Percentiles rank a stretch among this genome's conserved stretches.
phyloP scores from a whole-genome alignment of 1,139 yeast species.

The Candida sp. region DNA sequence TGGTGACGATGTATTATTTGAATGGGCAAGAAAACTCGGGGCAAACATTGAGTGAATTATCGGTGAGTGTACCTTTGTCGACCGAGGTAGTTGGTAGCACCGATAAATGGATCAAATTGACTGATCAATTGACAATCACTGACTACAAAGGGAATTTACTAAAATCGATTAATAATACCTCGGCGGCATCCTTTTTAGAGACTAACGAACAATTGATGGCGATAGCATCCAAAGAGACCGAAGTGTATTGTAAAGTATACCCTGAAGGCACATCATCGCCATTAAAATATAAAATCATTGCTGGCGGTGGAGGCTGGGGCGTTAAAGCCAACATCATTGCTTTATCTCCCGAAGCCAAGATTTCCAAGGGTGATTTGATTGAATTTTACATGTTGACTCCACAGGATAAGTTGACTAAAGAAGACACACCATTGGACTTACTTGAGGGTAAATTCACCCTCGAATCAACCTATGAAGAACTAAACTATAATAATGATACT shows the following conservation, averaged over 20 bases:
- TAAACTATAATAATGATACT: slow-evolving; percentile 13
- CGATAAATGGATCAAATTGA: slow-evolving; percentile 37
- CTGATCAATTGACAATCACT: slow-evolving; percentile 32
- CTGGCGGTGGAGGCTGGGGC: slow-evolving; percentile 71
- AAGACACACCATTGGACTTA: slow-evolving; percentile 3
- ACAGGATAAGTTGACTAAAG: slow-evolving; percentile 16
- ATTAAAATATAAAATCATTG: slow-evolving; percentile 46
- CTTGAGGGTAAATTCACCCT: slow-evolving; percentile 12
- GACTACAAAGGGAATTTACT: slow-evolving; percentile 49
- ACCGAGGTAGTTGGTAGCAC: slow-evolving; percentile 5
- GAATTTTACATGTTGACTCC: slow-evolving; percentile 50
- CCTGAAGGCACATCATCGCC: slow-evolving; percentile 13
- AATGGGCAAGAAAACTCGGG: slow-evolving; percentile 18
- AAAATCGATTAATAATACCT: slow-evolving; percentile 41
- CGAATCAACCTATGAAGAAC: slow-evolving; percentile 34
- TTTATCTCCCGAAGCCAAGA: slow-evolving; percentile 51
- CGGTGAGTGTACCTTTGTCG: slow-evolving; percentile 20
- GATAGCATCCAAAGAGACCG: slow-evolving; percentile 43
- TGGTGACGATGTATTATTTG: slow-evolving; percentile 38
- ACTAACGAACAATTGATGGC: slow-evolving; percentile 36
- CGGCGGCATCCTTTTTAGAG: slow-evolving; percentile 54
- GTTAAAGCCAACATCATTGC: slow-evolving; percentile 58
- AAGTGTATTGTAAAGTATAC: slow-evolving; percentile 41
- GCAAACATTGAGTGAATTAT: slow-evolving; percentile 26
- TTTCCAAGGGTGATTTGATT: slow-evolving; percentile 41